A percentile compares a stretch with the other conserved stretches of the same genome.
Evolutionary conservation across 1,139 yeast species (phyloP).

Genomic region (Scheffersomyces lignicola): DNA sequence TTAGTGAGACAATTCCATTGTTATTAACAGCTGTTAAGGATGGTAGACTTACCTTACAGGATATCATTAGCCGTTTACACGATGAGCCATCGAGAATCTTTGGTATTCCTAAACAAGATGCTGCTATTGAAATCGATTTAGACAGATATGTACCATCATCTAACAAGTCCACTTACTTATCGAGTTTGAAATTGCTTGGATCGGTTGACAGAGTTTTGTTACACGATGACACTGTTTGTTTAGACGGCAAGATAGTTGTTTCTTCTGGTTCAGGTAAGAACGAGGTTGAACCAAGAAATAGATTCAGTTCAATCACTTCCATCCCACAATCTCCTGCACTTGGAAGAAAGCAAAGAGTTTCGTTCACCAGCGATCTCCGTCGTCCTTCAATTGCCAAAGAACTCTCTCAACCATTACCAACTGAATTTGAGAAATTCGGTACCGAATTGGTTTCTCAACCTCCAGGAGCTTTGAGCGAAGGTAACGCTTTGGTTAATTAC

Average conservation of each 20-base stretch:
- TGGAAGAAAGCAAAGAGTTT: conserved; percentile 45
- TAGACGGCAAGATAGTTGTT: conserved; percentile 74
- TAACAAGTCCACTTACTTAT: conserved; percentile 47
- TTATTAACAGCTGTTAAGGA: conserved; percentile 77
- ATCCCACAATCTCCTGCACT: conserved; percentile 48
- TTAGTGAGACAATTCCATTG: conserved; percentile 79
- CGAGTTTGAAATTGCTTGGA: conserved; percentile 59
- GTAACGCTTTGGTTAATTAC: conserved; percentile 72
- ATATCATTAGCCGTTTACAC: conserved; percentile 73
- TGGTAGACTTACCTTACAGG: conserved; percentile 69
- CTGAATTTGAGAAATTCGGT: conserved; percentile 59
- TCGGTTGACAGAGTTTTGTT: conserved; percentile 86
- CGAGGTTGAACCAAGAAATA: conserved; percentile 42
- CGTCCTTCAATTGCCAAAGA: conserved; percentile 46
- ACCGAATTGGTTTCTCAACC: conserved; percentile 74
- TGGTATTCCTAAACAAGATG: conserved; percentile 78
- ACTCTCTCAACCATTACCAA: conserved; percentile 30
- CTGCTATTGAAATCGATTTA: conserved; percentile 77
- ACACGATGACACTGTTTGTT: conserved; percentile 74
- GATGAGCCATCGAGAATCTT: conserved; percentile 82
- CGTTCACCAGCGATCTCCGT: conserved; percentile 43
- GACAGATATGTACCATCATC: conserved; percentile 60
- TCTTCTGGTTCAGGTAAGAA: conserved; percentile 62
- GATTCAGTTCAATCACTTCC: conserved; percentile 43
- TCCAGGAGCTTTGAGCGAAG: conserved; percentile 64